A percentile compares a stretch with the other conserved stretches of the same genome.
These are phyloP conservation scores for Aaosphaeria arxii DNA, from an alignment of 2,329 filamentous ascomycete genomes.

Conservation along the genomic window DNA sequence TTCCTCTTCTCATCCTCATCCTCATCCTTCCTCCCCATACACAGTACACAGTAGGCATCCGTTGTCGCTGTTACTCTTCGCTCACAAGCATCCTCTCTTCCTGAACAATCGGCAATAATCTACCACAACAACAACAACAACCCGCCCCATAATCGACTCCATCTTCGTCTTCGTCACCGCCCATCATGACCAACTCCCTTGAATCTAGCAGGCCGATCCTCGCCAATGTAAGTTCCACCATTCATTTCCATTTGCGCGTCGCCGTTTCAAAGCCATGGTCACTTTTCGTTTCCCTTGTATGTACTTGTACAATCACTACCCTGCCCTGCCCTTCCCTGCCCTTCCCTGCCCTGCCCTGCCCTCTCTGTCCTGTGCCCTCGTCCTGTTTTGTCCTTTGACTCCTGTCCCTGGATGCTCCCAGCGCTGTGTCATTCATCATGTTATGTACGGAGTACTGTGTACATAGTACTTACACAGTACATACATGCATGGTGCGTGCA, in stretches of 20 bases:
- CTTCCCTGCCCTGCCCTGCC: too few species aligned
- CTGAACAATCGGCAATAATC: neutral
- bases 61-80: neutral
- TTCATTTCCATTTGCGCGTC: conserved; percentile 16
- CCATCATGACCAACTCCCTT: conserved; percentile 36
- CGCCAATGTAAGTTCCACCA: conserved; percentile 34
- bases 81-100: neutral
- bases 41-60: neutral
- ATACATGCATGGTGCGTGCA: too few species aligned
- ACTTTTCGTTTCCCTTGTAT: conserved; percentile 14
- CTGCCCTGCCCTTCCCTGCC: too few species aligned
- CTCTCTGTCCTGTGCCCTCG: too few species aligned
- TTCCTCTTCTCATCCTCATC: neutral
- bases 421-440: too few species aligned
- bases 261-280: conserved; percentile 21
- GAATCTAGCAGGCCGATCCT: conserved; percentile 41
- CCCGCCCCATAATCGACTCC: conserved; percentile 2
- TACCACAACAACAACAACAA: conserved; percentile 1
- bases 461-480: too few species aligned
- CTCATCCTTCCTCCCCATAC: neutral
- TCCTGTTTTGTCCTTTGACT: too few species aligned
- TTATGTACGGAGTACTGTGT: too few species aligned
- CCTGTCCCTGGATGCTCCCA: too few species aligned
- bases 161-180: too few species aligned
- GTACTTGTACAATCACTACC: conserved; percentile 7